Base-by-base conservation (phyloP, 179 eudicot genomes). In the Spinacia oleracea region DNA sequence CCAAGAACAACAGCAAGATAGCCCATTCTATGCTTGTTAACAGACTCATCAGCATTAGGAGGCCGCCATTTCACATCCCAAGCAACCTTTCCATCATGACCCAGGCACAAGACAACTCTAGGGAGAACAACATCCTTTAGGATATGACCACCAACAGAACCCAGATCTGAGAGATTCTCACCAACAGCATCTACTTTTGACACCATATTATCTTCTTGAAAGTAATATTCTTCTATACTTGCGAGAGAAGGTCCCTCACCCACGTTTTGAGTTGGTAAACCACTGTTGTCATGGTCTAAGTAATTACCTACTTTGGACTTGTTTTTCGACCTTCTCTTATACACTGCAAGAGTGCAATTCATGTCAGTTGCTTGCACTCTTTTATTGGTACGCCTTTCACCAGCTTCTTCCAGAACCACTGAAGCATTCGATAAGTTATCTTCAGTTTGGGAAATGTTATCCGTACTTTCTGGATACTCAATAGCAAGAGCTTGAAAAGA, bases 51-150 rank as follows among this genome's bases (percentile, higher is more conserved):
- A 38, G 77, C 82, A 85, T 58, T 78, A 53, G 38, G 79, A 21
- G 99, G 99, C 72, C 85, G 82, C 98, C 97, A 96, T 82, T 96
- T 96, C 74, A 91, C 91, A 89, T 93, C 99, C 98, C 98, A 93
- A 62, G 96, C 97, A 79, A 96, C 97, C 84, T 93, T 92, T 72
- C 97, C 99, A 89, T 93, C 87, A 84, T 96, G 99, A 80, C 92
- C 98, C 75, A 96, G 78, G 82, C 99, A 91, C 77, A 93, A 82
- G 78, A 92, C 89, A 85, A 88, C 85, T 88, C 92, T 86, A 75
- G 97, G 98, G 76, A 92, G 87, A 80, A 83, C 78, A 77, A 79
- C 81, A 82, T 88, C 88, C 84, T 77, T 66, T 29, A 87, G 82
- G 82, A 86, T 72, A 62, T 78, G 62, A 82, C 72, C 12, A 65